Conservation (phyloP, 768 basidiomycete species). For the Stropharia rugosoannulata region DNA sequence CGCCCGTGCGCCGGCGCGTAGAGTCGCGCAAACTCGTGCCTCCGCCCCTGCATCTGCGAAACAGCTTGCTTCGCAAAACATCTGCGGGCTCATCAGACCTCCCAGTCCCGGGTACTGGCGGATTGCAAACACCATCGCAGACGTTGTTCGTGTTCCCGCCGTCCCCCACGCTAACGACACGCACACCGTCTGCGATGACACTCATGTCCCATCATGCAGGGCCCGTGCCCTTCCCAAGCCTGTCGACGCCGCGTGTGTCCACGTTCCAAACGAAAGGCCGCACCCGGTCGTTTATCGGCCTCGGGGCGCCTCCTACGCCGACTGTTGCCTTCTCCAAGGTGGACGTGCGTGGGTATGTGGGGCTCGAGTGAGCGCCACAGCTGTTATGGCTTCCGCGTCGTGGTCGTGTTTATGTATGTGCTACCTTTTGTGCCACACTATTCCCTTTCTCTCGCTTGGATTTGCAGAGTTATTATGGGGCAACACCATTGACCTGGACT, state of each 20-base stretch:
- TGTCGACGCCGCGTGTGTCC: conserved; percentile 68
- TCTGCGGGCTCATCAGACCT: conserved; percentile 26
- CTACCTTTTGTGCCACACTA: conserved; percentile 6
- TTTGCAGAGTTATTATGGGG: conserved; percentile 7
- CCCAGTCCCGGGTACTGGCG: conserved; percentile 23
- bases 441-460: conserved; percentile 8
- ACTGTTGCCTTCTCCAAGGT: conserved; percentile 84
- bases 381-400: conserved; percentile 3
- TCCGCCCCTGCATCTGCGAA: conserved; percentile 55
- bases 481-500: no score
- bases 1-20: conserved; percentile 48
- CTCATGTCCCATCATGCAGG: conserved; percentile 61
- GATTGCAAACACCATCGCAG: conserved; percentile 59
- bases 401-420: conserved; percentile 9
- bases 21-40: conserved; percentile 55
- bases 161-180: conserved; percentile 55
- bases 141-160: conserved; percentile 88
- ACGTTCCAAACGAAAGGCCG: conserved; percentile 66
- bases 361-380: conserved; percentile 34
- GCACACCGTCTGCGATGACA: conserved; percentile 81
- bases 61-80: conserved; percentile 31
- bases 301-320: conserved; percentile 66
- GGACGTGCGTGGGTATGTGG: conserved; percentile 81
- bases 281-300: conserved; percentile 71
- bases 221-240: conserved; percentile 52